Base-by-base conservation (phyloP, 495 filamentous ascomycete species). In the Trichodelitschia bisporula region DNA sequence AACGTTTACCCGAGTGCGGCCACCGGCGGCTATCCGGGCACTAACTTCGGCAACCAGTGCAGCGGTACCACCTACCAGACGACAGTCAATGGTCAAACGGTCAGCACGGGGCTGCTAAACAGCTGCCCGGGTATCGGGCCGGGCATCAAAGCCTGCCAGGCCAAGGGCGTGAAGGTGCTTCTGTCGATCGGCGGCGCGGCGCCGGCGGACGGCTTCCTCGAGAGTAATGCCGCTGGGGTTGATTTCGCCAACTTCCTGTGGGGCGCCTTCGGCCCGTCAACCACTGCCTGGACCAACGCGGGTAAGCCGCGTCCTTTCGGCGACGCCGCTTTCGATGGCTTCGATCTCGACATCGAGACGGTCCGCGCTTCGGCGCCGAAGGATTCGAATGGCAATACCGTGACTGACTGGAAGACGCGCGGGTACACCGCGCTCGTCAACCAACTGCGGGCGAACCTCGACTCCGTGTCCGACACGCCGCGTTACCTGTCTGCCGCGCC, bases 31-130 rank as follows among this genome's bases (percentile, higher is more conserved):
- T 65, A 58, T 33, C 66, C 69, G 5, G 63, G 57, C 3, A 58
- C 58, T 19, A 71, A 74, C 46, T 73, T 72, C 44, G 70, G 64
- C 8, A 72, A 76, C 42, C 57, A 66, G 28, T 72, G 72, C 43
- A 61, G 61, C 37, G 46, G 46, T 14, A 38, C 41, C 3, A 26
- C 32, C 6, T 49, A 40, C 34, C n/a, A n/a, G n/a, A n/a, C n/a
- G n/a, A n/a, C n/a, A n/a, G 30, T 40, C 1, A 50, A 52, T 26
- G 24, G 42, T 1, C 46, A 49, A 19, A 43, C 47, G 14, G 40
- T 36, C 4, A 32, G 34, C 11, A 46, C 45, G 14, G 23, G 21
- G 4, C 41, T 53, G 18, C 29, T 34, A 13, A 35, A 42, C 2
- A 46, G 46, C 18, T 59, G 61, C 28, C 40, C 45, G 1, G 19